Percentiles rank a stretch among this genome's conserved stretches.
Conservation (phyloP, 495 filamentous ascomycete species). For the Annulohypoxylon maeteangense region DNA sequence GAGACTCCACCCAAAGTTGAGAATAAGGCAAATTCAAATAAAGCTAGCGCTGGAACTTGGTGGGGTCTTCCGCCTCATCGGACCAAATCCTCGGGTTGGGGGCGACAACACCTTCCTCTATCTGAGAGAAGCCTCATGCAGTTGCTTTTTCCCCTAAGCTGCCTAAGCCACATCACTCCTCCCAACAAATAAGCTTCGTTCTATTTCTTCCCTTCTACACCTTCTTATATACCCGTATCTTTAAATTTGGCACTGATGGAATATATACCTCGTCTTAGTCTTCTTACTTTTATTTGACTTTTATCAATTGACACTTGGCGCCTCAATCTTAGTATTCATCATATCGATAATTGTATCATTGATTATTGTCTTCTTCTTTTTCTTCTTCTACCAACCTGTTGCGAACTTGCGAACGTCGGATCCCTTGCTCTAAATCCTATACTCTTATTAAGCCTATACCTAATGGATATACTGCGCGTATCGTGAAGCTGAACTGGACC, state of each 20-base stretch:
- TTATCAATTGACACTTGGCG: not conserved
- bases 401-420: not conserved
- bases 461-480: slow-evolving; percentile 19
- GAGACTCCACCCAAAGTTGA: not conserved
- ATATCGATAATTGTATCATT: not conserved
- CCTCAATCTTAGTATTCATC: not conserved
- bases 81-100: slow-evolving; percentile 28
- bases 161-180: slow-evolving; percentile 13
- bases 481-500: slow-evolving; percentile 4
- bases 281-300: not conserved
- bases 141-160: not conserved
- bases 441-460: not conserved
- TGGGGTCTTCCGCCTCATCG: slow-evolving; percentile 23
- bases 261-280: not conserved
- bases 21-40: not conserved
- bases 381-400: too few species aligned
- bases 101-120: slow-evolving; percentile 3
- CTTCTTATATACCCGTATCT: not conserved
- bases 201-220: not conserved
- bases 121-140: not conserved
- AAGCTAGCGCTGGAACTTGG: not conserved
- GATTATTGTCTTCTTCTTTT: not conserved
- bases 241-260: not conserved
- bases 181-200: slow-evolving; percentile 25
- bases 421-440: not conserved